Percentiles rank a stretch among this genome's conserved stretches.
phyloP scores from a whole-genome alignment of 345 rosid species.

The Eucalyptus regnans region DNA sequence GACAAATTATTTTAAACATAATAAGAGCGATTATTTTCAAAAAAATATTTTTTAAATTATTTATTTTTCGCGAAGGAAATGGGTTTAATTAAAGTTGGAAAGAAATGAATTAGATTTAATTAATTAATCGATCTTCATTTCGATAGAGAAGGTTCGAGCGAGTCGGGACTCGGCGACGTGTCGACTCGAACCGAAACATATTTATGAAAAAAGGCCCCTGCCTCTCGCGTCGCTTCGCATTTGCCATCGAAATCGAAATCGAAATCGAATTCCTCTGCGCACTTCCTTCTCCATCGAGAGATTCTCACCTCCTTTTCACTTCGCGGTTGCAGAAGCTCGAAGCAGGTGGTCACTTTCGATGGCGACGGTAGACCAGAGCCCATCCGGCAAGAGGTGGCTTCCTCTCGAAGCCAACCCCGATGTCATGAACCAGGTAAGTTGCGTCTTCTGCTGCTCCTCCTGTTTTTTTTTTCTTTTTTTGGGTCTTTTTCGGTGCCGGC shows the following conservation, averaged over 20 bases:
- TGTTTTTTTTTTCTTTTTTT: background rate
- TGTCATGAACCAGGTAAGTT: conserved; percentile 86
- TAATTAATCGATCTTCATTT: background rate
- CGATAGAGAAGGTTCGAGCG: background rate
- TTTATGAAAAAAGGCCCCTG: background rate
- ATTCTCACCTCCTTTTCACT: background rate
- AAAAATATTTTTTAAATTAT: rapidly evolving
- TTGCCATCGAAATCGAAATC: background rate
- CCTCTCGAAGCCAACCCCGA: conserved; percentile 99
- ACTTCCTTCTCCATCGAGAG: background rate
- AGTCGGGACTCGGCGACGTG: background rate
- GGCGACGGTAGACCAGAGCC: conserved; percentile 42
- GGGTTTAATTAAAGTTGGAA: background rate
- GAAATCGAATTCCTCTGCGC: background rate
- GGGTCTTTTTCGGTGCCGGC: background rate
- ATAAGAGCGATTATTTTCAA: rapidly evolving
- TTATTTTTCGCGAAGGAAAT: rapidly evolving
- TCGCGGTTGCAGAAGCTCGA: background rate
- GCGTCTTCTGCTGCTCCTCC: background rate
- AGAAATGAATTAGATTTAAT: background rate
- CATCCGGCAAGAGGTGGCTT: conserved; percentile 83
- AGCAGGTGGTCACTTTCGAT: background rate
- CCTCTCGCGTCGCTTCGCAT: background rate
- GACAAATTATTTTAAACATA: too few species aligned
- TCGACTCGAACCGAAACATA: background rate